Conservation (phyloP, 176 grass and related monocot species). For the Eragrostis nindensis region DNA sequence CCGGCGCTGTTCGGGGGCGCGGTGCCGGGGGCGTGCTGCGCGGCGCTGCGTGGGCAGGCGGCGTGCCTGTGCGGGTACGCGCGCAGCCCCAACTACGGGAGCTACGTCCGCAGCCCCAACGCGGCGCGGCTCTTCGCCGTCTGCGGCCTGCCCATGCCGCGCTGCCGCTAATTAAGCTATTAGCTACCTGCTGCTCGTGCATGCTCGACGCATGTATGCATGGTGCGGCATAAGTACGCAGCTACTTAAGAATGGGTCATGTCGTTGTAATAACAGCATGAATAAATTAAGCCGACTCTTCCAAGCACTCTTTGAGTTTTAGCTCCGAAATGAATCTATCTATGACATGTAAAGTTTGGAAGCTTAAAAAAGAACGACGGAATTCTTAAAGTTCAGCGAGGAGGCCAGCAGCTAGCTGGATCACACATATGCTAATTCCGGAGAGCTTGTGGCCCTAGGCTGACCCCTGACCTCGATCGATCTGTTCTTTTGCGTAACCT, state of each 20-base stretch:
- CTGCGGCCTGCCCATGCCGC: slow-evolving; percentile 27
- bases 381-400: no score
- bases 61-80: slow-evolving; percentile 20
- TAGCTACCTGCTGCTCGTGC: no score
- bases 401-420: no score
- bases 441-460: neutral
- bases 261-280: no score
- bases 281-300: no score
- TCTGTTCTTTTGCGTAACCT: neutral
- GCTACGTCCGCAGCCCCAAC: slow-evolving; percentile 47
- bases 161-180: neutral
- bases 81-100: slow-evolving; percentile 39
- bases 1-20: slow-evolving; percentile 12
- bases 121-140: slow-evolving; percentile 23
- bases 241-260: no score
- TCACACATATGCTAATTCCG: neutral
- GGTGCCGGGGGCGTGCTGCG: slow-evolving; percentile 36
- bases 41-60: slow-evolving; percentile 27
- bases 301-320: no score
- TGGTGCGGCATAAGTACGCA: no score
- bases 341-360: no score
- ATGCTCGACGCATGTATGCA: no score
- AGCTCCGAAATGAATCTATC: no score
- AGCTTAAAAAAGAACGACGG: no score
- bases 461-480: neutral